A percentile compares a stretch with the other conserved stretches of the same genome.
phyloP scores from a whole-genome alignment of 495 filamentous ascomycete genomes.

The Clohesyomyces aquaticus region DNA sequence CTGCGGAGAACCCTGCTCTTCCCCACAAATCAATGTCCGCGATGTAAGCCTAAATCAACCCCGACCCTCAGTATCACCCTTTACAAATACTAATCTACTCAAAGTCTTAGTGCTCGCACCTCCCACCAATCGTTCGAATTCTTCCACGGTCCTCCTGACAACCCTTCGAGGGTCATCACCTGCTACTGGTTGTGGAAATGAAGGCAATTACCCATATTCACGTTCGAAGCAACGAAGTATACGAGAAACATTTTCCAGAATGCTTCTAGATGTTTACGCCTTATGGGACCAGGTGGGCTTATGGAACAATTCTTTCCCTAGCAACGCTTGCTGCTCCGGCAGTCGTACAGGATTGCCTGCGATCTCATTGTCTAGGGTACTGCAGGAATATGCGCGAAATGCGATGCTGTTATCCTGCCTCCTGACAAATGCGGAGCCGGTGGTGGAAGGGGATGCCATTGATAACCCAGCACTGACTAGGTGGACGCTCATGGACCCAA shows the following conservation, averaged over 20 bases:
- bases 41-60: slow-evolving; percentile 25
- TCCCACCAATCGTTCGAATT: neutral
- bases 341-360: no score
- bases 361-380: no score
- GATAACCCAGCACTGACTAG: no score
- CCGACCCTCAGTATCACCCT: slow-evolving; percentile 11
- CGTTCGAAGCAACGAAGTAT: neutral
- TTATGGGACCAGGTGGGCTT: neutral
- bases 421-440: no score
- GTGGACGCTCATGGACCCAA: no score
- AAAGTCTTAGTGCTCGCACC: neutral
- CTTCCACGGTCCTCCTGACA: neutral
- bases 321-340: no score
- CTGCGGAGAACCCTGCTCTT: slow-evolving; percentile 26
- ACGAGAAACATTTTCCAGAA: neutral
- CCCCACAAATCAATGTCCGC: slow-evolving; percentile 6
- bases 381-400: no score
- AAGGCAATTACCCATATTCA: neutral
- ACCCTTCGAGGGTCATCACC: neutral
- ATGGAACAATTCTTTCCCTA: neutral
- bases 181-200: neutral
- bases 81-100: slow-evolving; percentile 3
- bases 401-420: no score
- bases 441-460: no score
- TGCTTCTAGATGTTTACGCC: neutral